A percentile compares a stretch with the other conserved stretches of the same genome.
phyloP scores from a whole-genome alignment of 495 filamentous ascomycete genomes.

The Aspergillus biplanus region DNA sequence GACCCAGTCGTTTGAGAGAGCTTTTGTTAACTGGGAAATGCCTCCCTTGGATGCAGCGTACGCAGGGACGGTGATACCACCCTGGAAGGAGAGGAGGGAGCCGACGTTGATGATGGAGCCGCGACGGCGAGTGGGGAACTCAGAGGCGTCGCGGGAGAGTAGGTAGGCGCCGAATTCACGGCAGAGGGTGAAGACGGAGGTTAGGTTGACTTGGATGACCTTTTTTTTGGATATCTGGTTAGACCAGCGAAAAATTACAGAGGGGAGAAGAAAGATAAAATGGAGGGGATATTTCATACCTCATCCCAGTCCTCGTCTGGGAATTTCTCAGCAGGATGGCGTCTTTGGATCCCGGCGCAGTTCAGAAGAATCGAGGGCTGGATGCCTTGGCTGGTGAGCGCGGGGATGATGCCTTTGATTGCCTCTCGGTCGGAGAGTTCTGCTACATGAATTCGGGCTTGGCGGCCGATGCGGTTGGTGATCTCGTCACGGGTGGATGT shows the following conservation, averaged over 20 bases:
- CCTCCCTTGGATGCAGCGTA: slow-evolving; percentile 91
- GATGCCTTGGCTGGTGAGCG: slow-evolving; percentile 64
- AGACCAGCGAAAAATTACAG: not conserved
- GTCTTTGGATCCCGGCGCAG: slow-evolving; percentile 82
- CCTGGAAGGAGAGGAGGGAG: slow-evolving; percentile 85
- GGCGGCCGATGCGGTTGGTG: slow-evolving; percentile 65
- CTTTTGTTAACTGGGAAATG: slow-evolving; percentile 84
- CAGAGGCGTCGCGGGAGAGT: slow-evolving; percentile 59
- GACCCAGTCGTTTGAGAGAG: slow-evolving; percentile 86
- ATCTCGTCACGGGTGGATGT: slow-evolving; percentile 57
- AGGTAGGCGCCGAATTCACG: slow-evolving; percentile 88
- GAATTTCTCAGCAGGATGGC: slow-evolving; percentile 77
- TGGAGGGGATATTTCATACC: slow-evolving; percentile 31
- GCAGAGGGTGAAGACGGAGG: slow-evolving; percentile 78
- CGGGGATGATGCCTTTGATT: slow-evolving; percentile 50
- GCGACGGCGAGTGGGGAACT: slow-evolving; percentile 55
- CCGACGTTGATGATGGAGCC: slow-evolving; percentile 89
- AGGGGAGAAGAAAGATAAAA: not conserved
- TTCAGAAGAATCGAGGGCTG: slow-evolving; percentile 77
- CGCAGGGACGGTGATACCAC: slow-evolving; percentile 86
- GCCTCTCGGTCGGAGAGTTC: slow-evolving; percentile 66
- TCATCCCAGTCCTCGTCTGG: slow-evolving; percentile 83
- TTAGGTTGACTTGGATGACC: slow-evolving; percentile 86
- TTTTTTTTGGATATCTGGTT: slow-evolving; percentile 18
- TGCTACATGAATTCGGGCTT: slow-evolving; percentile 67